Percentiles rank a stretch among this genome's conserved stretches.
Evolutionary conservation across 1,139 yeast species (phyloP).

Genomic region (Spencermartinsiella ligniputridi): DNA sequence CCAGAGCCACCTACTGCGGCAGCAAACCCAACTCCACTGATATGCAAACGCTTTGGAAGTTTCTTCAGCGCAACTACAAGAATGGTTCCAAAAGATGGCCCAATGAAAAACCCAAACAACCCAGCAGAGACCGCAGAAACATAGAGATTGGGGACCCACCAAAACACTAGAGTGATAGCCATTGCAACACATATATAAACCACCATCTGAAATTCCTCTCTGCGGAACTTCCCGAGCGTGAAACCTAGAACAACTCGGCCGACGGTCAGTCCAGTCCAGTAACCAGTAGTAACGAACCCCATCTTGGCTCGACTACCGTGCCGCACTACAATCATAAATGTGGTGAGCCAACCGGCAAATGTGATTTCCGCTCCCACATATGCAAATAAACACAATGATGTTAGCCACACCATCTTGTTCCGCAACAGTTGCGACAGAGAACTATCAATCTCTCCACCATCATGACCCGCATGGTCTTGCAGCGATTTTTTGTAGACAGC

Average conservation of each 20-base stretch:
- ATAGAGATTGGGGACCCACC: slow-evolving; percentile 23
- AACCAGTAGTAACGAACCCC: slow-evolving; percentile 66
- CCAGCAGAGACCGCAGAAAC: slow-evolving; percentile 39
- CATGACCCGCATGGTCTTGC: neutral
- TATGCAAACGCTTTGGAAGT: slow-evolving; percentile 56
- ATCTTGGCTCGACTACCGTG: slow-evolving; percentile 42
- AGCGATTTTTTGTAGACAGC: slow-evolving; percentile 12
- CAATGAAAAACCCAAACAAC: slow-evolving; percentile 60
- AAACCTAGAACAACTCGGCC: slow-evolving; percentile 49
- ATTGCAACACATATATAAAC: slow-evolving; percentile 20
- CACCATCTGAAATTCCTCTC: slow-evolving; percentile 21
- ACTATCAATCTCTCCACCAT: slow-evolving; percentile 1
- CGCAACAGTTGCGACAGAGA: neutral
- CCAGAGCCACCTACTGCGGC: slow-evolving; percentile 79
- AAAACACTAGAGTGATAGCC: slow-evolving; percentile 19
- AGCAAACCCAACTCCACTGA: slow-evolving; percentile 66
- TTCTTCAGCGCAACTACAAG: slow-evolving; percentile 58
- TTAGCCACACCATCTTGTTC: slow-evolving; percentile 54
- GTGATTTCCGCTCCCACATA: slow-evolving; percentile 69
- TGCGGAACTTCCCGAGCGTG: slow-evolving; percentile 24
- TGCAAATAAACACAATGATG: slow-evolving; percentile 50
- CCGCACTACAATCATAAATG: slow-evolving; percentile 55
- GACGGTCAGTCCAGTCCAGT: slow-evolving; percentile 64
- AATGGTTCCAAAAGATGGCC: slow-evolving; percentile 76
- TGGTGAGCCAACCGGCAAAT: slow-evolving; percentile 67